phyloP scores from a whole-genome alignment of 2,329 filamentous ascomycete genomes.

The Aspergillus sp. region DNA sequence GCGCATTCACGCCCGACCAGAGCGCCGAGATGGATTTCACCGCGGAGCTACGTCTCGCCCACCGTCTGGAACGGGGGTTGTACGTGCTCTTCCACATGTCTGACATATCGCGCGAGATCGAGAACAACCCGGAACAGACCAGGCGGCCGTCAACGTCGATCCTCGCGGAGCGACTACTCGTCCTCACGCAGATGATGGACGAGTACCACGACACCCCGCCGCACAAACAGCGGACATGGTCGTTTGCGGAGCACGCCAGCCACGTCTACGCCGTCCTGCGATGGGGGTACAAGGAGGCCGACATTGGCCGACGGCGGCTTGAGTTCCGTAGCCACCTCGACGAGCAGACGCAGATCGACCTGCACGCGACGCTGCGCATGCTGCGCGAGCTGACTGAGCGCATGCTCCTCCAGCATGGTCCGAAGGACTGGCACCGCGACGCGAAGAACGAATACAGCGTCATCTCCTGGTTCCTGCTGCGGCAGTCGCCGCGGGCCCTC shows the following conservation, averaged over 20 bases:
- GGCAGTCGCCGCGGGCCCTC: constrained; percentile 23
- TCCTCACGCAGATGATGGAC: constrained; percentile 16
- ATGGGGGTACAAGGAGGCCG: constrained; percentile 23
- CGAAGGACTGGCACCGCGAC: constrained; percentile 26
- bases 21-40: constrained; percentile 24
- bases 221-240: constrained; percentile 9
- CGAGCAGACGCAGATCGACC: constrained; percentile 24
- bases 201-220: constrained; percentile 20
- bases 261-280: constrained; percentile 25
- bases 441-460: constrained; percentile 25
- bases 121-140: constrained; percentile 10
- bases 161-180: constrained; percentile 16
- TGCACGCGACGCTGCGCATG: constrained; percentile 29
- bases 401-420: constrained; percentile 29
- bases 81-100: constrained; percentile 31
- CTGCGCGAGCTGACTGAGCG: constrained; percentile 28
- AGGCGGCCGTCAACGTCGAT: constrained; percentile 11
- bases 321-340: constrained; percentile 24
- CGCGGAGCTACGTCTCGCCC: constrained; percentile 24
- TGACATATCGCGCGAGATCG: constrained; percentile 21
- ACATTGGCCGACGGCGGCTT: constrained; percentile 24
- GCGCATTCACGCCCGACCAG: constrained; percentile 23
- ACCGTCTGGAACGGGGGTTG: constrained; percentile 25
- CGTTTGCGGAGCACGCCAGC: constrained; percentile 20
- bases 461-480: constrained; percentile 29